Conservation (phyloP, 2,329 filamentous ascomycete species). For the Emmonsiellopsis sp. region DNA sequence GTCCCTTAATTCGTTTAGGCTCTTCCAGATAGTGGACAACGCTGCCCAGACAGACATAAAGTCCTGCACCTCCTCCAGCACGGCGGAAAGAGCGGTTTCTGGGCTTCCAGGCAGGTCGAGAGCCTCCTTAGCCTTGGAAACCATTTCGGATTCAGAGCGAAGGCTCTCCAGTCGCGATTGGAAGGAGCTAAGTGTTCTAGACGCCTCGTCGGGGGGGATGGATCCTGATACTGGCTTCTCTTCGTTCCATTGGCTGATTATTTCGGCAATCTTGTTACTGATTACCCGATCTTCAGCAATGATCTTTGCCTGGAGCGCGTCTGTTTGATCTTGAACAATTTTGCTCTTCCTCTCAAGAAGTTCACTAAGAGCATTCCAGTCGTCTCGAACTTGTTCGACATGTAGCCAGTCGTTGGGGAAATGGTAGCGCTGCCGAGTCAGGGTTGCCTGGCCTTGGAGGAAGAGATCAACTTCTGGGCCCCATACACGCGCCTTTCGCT, state of each 20-base stretch:
- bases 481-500: conserved; percentile 88
- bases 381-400: conserved; percentile 90
- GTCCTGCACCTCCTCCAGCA: conserved; percentile 93
- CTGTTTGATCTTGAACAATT: conserved; percentile 92
- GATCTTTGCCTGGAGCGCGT: conserved; percentile 91
- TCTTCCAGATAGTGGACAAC: conserved; percentile 92
- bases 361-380: conserved; percentile 91
- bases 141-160: conserved; percentile 82
- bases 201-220: conserved; percentile 82
- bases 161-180: conserved; percentile 77
- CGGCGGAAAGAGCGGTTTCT: conserved; percentile 72
- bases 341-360: conserved; percentile 86
- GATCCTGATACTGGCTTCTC: conserved; percentile 95
- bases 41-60: conserved; percentile 99
- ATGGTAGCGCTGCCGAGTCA: conserved; percentile 85
- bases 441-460: conserved; percentile 85
- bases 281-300: conserved; percentile 87
- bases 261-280: conserved; percentile 75
- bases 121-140: conserved; percentile 92
- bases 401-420: conserved; percentile 91
- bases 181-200: conserved; percentile 70
- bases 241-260: conserved; percentile 82
- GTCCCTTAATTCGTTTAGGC: conserved; percentile 85
- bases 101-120: conserved; percentile 75
- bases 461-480: conserved; percentile 94